Base-by-base conservation (phyloP, 805 yeast species). In the Kuraishia floccosa region DNA sequence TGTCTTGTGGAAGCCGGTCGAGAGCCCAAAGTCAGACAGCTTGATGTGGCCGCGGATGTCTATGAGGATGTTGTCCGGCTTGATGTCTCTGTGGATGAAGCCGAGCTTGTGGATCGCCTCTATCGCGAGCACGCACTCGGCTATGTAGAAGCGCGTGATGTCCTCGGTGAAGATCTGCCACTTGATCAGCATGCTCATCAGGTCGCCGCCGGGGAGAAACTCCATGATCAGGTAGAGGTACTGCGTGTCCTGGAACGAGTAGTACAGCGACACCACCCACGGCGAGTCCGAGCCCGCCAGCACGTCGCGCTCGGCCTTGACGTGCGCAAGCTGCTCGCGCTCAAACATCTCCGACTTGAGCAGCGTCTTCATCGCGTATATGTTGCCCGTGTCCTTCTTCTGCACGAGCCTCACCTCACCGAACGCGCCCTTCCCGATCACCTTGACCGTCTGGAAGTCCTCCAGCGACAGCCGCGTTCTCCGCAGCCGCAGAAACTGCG, bases 361-460 rank as follows among this genome's bases (percentile, higher is more conserved):
- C 46, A 80, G 68, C 3, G 96, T 87, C 57, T 86, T 86, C 98
- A 84, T 91, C 30, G 94, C 95, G 60, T 76, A 86, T 22, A 82
- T 87, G 56, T 82, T 79, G 32, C 95, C 94, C 1, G 91, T 80
- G 54, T 91, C 98, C 32, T 63, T 67, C 62, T 87, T 89, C 49
- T 91, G 96, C 10, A 91, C 97, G 32, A 91, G 63, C 39, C 96
- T 70, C 22, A 91, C 98, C 49, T 86, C 96, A 38, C 98, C 98
- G 60, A 91, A 91, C 0, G 98, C 96, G 39, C 98, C 98, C 52
- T 91, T 91, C 30, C 98, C 98, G 40, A 66, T 72, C 22, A 81
- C 95, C 55, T 85, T 85, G 33, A 86, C 93, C 1, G 96, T 86
- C 36, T 65, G 71, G 56, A 86, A 83, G 56, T 86, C 96, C 25